Evolutionary conservation across 2,329 filamentous ascomycete species (phyloP), one percentile per base, ranked within the genome.

Genomic region (Ophiostoma sp.): DNA sequence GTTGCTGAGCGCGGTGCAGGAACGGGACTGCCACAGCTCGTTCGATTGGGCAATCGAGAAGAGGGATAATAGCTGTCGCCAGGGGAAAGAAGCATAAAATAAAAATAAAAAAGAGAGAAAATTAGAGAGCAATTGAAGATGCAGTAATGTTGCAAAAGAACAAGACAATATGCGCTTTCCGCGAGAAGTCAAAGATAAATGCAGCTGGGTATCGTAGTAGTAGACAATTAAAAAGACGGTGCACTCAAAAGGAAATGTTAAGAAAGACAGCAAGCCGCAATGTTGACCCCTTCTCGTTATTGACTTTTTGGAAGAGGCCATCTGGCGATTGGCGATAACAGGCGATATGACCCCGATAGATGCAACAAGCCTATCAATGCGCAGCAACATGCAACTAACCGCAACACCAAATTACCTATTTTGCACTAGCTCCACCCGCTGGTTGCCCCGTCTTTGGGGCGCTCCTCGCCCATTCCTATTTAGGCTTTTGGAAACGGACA

Each of bases 401-500:
- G 33, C 12, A 25, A 3, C 42, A 4, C 7, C 3, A 11, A n/a
- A 33, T n/a, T 50, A n/a, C 64, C 64, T n/a, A 0, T 22, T 52
- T 6, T 8, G 19, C 25, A 31, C 64, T 64, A 64, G 66, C 19
- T 19, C 48, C 48, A 28, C 48, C 25, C 5, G 28, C 19, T 25
- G n/a, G 64, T 22, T 69, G 28, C 64, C 64, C 68, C 50, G 12
- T 70, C 50, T 36, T 52, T 11, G 15, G 42, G 42, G 42, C 42
- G 17, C 12, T 19, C 25, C n/a, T 15, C 50, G 28, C 25, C 73
- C 50, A 72, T 59, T 42, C 70, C 75, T 39, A 25, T 72, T 74
- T 73, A n/a, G 70, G 73, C 70, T 36, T 50, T 70, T 61, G 33
- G 75, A 77, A 79, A 76, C 74, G 77, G 78, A 78, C 78, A 79